Conservation (phyloP, 176 grass and related monocot genomes). For the Cocos nucifera region DNA sequence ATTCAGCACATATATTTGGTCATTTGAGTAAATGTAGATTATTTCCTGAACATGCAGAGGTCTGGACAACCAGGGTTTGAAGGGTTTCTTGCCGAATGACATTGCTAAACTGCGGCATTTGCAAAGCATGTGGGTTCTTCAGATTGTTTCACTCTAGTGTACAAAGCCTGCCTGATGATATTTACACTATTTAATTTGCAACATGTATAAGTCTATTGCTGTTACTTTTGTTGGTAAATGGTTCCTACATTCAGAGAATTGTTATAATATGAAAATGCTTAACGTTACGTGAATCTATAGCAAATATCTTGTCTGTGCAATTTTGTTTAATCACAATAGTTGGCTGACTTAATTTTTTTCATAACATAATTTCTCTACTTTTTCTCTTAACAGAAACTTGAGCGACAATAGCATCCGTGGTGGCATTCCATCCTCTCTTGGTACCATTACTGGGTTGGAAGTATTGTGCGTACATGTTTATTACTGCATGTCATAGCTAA, state of each 20-base stretch:
- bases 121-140: conserved; percentile 66
- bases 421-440: conserved; percentile 59
- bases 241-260: too few relatives aligned
- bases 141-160: too few relatives aligned
- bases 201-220: too few relatives aligned
- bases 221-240: too few relatives aligned
- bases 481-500: too few relatives aligned
- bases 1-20: too few relatives aligned
- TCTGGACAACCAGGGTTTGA: conserved; percentile 93
- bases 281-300: too few relatives aligned
- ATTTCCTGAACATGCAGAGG: conserved; percentile 47
- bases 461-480: conserved; percentile 58
- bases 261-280: too few relatives aligned
- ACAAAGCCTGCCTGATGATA: background rate
- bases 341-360: too few relatives aligned
- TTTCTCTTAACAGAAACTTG: conserved; percentile 60
- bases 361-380: background rate
- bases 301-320: too few relatives aligned
- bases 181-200: background rate
- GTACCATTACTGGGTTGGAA: conserved; percentile 58
- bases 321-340: too few relatives aligned
- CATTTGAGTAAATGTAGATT: background rate
- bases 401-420: conserved; percentile 82
- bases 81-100: conserved; percentile 62
- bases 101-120: conserved; percentile 71